phyloP scores from a whole-genome alignment of 2,329 filamentous ascomycete genomes.

The Venturia oleaginea region DNA sequence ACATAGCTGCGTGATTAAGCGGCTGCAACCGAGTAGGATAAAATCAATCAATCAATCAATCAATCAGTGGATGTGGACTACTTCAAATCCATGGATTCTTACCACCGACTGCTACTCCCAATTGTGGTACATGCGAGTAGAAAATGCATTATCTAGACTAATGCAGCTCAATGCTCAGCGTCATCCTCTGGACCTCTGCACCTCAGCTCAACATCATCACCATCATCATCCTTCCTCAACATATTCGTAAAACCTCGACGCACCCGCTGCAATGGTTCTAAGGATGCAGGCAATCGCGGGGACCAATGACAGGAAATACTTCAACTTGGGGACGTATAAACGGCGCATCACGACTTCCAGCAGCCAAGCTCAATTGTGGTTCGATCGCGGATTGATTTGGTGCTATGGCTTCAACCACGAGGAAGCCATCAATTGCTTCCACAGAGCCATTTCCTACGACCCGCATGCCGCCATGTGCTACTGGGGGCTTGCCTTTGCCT shows the following conservation, averaged over 20 bases:
- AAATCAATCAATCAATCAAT: too few species aligned
- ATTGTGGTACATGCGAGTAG: too few species aligned
- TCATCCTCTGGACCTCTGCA: too few species aligned
- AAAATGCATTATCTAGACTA: too few species aligned
- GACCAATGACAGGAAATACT: constrained; percentile 21
- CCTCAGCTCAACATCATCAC: too few species aligned
- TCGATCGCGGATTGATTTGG: constrained; percentile 64
- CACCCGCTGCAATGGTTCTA: neutral
- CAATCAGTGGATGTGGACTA: too few species aligned
- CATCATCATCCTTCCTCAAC: neutral
- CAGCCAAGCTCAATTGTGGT: constrained; percentile 53
- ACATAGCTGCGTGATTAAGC: too few species aligned
- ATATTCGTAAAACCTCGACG: neutral
- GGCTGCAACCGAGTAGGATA: too few species aligned
- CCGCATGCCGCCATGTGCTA: constrained; percentile 46
- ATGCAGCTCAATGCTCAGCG: too few species aligned
- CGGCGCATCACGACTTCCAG: constrained; percentile 47
- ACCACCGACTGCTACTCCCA: too few species aligned
- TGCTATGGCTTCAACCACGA: constrained; percentile 69
- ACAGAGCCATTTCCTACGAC: constrained; percentile 48
- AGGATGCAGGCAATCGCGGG: neutral
- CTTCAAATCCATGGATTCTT: too few species aligned
- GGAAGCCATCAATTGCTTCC: constrained; percentile 57
- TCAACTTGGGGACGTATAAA: constrained; percentile 51
- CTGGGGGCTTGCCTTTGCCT: constrained; percentile 61